phyloP scores from a whole-genome alignment of 768 basidiomycete species.

The Russula earlei region DNA sequence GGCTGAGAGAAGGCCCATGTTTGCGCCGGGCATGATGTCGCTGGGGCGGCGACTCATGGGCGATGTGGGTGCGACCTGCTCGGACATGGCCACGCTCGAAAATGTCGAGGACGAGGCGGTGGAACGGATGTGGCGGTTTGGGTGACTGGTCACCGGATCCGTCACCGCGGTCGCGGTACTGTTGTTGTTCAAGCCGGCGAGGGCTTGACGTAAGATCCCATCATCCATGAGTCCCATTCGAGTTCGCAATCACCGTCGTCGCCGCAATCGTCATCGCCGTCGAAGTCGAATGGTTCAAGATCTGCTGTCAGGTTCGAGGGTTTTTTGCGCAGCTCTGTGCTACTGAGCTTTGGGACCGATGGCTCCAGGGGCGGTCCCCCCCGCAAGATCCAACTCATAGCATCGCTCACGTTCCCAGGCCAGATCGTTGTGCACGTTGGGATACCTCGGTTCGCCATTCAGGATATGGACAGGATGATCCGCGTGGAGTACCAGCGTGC shows the following conservation, averaged over 20 bases:
- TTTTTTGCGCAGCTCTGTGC: background rate
- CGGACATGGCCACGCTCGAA: constrained; percentile 2
- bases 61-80: background rate
- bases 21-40: background rate
- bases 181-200: background rate
- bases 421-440: constrained; percentile 19
- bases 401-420: constrained; percentile 17
- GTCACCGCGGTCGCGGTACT: background rate
- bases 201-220: constrained; percentile 20
- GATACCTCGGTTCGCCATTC: constrained; percentile 23
- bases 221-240: constrained; percentile 23
- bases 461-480: constrained; percentile 19
- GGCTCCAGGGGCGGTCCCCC: background rate
- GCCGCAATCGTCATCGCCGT: constrained; percentile 4
- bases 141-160: background rate
- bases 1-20: constrained; percentile 10
- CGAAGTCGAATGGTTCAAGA: background rate
- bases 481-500: background rate
- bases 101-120: background rate
- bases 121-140: background rate
- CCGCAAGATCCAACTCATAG: constrained; percentile 15
- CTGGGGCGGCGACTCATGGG: background rate
- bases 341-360: background rate
- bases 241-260: constrained; percentile 17
- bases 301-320: background rate